Percentiles rank a stretch among this genome's conserved stretches.
Evolutionary conservation across 129 eudicot genomes (phyloP).

Genomic region (Chrysanthemum makinoi): DNA sequence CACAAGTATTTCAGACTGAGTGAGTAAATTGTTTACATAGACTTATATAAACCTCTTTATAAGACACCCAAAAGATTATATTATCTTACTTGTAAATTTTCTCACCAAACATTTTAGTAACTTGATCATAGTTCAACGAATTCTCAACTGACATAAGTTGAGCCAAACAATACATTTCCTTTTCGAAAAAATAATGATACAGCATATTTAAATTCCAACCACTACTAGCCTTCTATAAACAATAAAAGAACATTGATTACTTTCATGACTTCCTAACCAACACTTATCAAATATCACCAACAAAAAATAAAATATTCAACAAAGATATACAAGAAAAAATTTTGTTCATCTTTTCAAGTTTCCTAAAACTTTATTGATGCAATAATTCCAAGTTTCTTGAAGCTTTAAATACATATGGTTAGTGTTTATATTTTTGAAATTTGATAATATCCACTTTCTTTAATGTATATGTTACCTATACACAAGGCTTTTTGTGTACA

Average conservation of each 20-base stretch:
- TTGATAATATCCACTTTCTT: conserved; percentile 6
- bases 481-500: not conserved
- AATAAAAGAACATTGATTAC: conserved; percentile 39
- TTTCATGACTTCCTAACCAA: conserved; percentile 57
- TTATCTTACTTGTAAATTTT: too few relatives aligned
- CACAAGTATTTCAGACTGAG: too few relatives aligned
- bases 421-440: not conserved
- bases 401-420: conserved; percentile 16
- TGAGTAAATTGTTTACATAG: too few relatives aligned
- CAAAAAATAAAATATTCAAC: conserved; percentile 31
- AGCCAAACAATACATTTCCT: not conserved
- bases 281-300: conserved; percentile 51
- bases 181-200: not conserved
- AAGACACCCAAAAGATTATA: too few relatives aligned
- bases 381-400: conserved; percentile 3
- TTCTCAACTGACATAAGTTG: not conserved
- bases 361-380: conserved; percentile 23
- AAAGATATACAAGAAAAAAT: conserved; percentile 15
- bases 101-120: too few relatives aligned
- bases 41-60: too few relatives aligned
- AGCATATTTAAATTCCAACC: conserved; percentile 22
- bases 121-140: too few relatives aligned
- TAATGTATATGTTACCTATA: conserved; percentile 13
- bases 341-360: conserved; percentile 12
- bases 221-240: conserved; percentile 29